These are phyloP conservation scores for Mallotus nudiflorus DNA, from an alignment of 345 rosid species.

Conservation along the genomic window DNA sequence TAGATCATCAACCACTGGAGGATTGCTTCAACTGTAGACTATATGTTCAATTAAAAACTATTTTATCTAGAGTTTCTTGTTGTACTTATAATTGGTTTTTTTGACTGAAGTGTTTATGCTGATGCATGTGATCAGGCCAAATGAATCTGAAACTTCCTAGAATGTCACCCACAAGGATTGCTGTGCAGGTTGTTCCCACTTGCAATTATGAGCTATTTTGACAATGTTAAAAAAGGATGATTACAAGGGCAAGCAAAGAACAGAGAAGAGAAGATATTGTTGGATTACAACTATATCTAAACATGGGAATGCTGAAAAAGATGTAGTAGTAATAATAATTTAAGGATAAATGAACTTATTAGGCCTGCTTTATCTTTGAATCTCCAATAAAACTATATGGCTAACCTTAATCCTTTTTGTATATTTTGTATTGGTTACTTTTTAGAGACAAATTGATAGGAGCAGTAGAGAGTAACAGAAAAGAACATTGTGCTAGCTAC, in stretches of 20 bases:
- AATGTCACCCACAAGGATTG: background rate
- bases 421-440: too few relatives aligned
- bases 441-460: too few relatives aligned
- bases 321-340: background rate
- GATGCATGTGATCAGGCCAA: background rate
- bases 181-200: conserved; percentile 6
- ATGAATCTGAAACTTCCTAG: background rate
- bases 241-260: background rate
- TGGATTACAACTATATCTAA: too few relatives aligned
- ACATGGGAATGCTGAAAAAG: background rate
- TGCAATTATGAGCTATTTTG: conserved; percentile 19
- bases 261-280: too few relatives aligned
- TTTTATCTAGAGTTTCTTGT: background rate
- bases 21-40: too few relatives aligned
- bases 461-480: too few relatives aligned
- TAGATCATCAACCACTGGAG: background rate
- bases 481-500: too few relatives aligned
- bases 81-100: conserved; percentile 14
- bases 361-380: background rate
- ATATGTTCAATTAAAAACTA: too few relatives aligned
- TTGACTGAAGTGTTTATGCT: conserved; percentile 20
- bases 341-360: background rate
- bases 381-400: too few relatives aligned
- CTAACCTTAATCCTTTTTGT: too few relatives aligned
- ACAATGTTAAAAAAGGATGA: conserved; percentile 5